Conservation (phyloP, 768 basidiomycete species). For the Boletus vermiculosoides region DNA sequence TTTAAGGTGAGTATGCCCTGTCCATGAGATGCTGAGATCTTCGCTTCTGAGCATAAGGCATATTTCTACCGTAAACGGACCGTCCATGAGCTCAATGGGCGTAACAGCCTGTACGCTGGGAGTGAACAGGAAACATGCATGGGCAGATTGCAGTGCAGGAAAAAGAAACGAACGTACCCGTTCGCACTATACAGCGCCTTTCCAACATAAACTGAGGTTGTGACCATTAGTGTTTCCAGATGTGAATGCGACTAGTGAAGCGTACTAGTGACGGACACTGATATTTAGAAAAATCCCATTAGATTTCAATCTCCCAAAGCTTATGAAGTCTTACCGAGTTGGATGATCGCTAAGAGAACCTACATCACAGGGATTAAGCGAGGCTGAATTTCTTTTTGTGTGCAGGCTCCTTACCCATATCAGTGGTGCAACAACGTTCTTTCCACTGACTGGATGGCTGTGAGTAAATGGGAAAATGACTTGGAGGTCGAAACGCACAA, state of each 20-base stretch:
- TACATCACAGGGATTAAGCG: not conserved
- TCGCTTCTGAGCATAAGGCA: not conserved
- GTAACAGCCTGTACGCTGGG: not conserved
- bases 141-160: not conserved
- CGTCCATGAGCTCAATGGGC: not conserved
- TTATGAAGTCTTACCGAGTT: slow-evolving; percentile 7
- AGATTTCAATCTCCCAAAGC: not conserved
- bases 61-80: not conserved
- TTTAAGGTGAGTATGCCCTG: not conserved
- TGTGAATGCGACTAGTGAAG: not conserved
- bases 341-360: not conserved
- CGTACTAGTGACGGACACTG: slow-evolving; percentile 6
- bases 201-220: not conserved
- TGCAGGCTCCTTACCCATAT: not conserved
- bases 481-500: not conserved
- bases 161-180: not conserved
- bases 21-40: not conserved
- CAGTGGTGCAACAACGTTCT: not conserved
- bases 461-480: not conserved
- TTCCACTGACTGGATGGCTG: not conserved
- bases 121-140: not conserved
- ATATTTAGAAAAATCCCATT: not conserved
- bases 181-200: not conserved
- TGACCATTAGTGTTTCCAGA: not conserved
- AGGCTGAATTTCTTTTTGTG: too few relatives aligned